phyloP scores from a whole-genome alignment of 805 yeast genomes.

The Torulaspora delbrueckii region DNA sequence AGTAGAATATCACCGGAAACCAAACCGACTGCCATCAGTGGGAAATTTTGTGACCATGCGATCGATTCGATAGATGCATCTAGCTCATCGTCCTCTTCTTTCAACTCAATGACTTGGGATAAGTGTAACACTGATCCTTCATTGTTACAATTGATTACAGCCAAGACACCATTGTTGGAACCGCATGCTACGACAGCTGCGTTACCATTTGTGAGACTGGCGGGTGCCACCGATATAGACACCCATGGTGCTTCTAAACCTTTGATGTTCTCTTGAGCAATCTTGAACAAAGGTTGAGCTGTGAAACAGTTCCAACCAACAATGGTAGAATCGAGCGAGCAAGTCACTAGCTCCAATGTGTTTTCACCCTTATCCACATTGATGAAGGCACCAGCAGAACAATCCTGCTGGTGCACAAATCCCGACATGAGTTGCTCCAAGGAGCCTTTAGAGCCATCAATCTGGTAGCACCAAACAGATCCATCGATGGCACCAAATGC shows the following conservation, averaged over 20 bases:
- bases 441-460: slow-evolving; percentile 46
- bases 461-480: slow-evolving; percentile 86
- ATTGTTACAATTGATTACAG: slow-evolving; percentile 66
- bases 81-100: slow-evolving; percentile 50
- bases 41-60: slow-evolving; percentile 63
- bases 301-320: slow-evolving; percentile 89
- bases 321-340: slow-evolving; percentile 80
- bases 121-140: slow-evolving; percentile 61
- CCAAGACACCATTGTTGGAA: slow-evolving; percentile 80
- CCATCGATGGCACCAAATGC: slow-evolving; percentile 94
- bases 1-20: slow-evolving; percentile 84
- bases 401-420: slow-evolving; percentile 73
- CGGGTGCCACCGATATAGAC: slow-evolving; percentile 44
- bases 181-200: slow-evolving; percentile 68
- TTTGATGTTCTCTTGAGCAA: slow-evolving; percentile 60
- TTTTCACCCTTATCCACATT: slow-evolving; percentile 50
- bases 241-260: slow-evolving; percentile 90
- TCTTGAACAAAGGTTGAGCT: slow-evolving; percentile 60
- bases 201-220: slow-evolving; percentile 41
- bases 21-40: slow-evolving; percentile 77
- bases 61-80: slow-evolving; percentile 76
- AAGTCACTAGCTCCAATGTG: slow-evolving; percentile 63
- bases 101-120: slow-evolving; percentile 59
- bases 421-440: slow-evolving; percentile 73
- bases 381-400: slow-evolving; percentile 75